A percentile compares a stretch with the other conserved stretches of the same genome.
phyloP scores from a whole-genome alignment of 2,329 filamentous ascomycete genomes.

The Akanthomyces muscarius region DNA sequence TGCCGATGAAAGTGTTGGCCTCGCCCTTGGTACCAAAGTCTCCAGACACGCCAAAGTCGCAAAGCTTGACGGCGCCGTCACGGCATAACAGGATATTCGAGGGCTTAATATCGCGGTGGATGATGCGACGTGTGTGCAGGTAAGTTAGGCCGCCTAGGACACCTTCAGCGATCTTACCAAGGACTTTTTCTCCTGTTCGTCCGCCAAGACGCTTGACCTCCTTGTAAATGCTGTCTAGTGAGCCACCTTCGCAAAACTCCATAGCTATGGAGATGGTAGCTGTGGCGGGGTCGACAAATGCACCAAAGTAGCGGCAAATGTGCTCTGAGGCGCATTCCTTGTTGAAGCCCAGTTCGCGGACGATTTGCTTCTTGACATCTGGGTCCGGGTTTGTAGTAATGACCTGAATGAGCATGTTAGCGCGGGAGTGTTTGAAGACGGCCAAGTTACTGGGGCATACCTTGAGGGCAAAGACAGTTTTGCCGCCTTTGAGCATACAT shows the following conservation, averaged over 20 bases:
- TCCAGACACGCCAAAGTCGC: conserved; percentile 95
- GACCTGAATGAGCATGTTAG: conserved; percentile 54
- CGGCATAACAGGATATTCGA: conserved; percentile 94
- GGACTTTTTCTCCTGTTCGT: conserved; percentile 91
- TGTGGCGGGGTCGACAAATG: conserved; percentile 92
- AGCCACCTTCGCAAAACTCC: conserved; percentile 98
- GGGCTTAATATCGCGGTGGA: conserved; percentile 98
- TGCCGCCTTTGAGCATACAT: conserved; percentile 83
- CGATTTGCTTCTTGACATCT: conserved; percentile 96
- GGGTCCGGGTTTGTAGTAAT: conserved; percentile 98
- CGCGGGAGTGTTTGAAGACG: conserved; percentile 19
- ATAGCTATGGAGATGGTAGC: conserved; percentile 98
- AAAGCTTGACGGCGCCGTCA: conserved; percentile 91
- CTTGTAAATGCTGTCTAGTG: conserved; percentile 92
- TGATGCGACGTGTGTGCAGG: conserved; percentile 92
- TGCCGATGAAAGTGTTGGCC: conserved; percentile 98
- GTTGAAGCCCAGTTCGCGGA: conserved; percentile 95
- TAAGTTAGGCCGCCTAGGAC: conserved; percentile 93
- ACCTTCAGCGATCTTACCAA: conserved; percentile 94
- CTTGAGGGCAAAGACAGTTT: conserved; percentile 94
- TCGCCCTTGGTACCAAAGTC: conserved; percentile 98
- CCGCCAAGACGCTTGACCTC: conserved; percentile 95
- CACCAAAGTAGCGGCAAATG: conserved; percentile 96
- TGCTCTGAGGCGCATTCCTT: conserved; percentile 94
- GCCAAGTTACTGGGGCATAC: conserved; percentile 44